Percentiles rank a stretch among this genome's conserved stretches.
phyloP scores from a whole-genome alignment of 345 rosid genomes.

The Euphorbia lathyris region DNA sequence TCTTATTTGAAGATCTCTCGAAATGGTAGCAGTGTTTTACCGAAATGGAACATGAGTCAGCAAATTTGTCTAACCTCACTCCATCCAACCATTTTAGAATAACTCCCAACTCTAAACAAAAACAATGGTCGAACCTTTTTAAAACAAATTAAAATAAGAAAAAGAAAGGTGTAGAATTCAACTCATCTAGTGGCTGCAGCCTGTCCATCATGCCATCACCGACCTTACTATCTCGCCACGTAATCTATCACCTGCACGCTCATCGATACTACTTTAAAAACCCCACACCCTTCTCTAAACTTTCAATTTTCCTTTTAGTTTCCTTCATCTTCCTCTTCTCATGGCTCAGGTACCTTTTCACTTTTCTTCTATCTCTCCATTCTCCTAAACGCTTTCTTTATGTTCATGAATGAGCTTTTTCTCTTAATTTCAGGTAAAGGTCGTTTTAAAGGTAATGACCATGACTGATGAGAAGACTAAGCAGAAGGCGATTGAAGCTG shows the following conservation, averaged over 20 bases:
- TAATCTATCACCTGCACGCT: neutral
- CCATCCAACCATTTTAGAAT: neutral
- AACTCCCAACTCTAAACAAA: neutral
- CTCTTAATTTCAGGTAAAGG: constrained; percentile 42
- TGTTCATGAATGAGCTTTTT: too few species aligned
- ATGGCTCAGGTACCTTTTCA: constrained; percentile 61
- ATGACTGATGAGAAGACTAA: constrained; percentile 91
- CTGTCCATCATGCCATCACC: neutral
- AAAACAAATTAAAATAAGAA: too few species aligned
- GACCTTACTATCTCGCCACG: neutral
- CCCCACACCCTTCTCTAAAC: neutral
- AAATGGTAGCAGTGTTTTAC: neutral
- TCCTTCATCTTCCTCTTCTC: constrained; percentile 7
- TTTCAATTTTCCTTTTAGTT: neutral
- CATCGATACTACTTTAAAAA: neutral
- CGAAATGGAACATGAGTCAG: neutral
- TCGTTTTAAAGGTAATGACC: constrained; percentile 76
- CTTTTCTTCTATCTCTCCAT: neutral
- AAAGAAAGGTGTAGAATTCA: neutral
- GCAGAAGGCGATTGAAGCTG: constrained; percentile 88
- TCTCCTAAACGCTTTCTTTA: too few species aligned
- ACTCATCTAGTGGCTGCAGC: neutral
- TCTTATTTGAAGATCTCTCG: too few species aligned
- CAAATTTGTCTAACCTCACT: neutral
- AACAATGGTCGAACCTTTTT: too few species aligned